Evolutionary conservation across 768 basidiomycete genomes (phyloP).

Genomic region (Gloeophyllum trabeum): DNA sequence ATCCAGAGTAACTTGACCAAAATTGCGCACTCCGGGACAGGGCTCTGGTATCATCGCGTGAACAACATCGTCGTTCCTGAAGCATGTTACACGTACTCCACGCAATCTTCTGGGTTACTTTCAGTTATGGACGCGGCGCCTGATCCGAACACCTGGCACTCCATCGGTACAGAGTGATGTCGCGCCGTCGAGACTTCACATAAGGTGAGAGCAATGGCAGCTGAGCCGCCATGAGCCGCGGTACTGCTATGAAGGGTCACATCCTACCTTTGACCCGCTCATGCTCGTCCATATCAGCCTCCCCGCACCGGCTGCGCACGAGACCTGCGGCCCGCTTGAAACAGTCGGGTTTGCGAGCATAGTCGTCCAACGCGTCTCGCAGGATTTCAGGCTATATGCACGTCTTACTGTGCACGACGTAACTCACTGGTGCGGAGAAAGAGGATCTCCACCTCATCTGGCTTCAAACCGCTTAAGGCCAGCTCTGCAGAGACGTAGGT

Average conservation of each 20-base stretch:
- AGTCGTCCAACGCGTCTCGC: slow-evolving; percentile 29
- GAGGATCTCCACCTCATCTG: no score
- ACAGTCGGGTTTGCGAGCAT: slow-evolving; percentile 45
- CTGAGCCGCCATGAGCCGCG: slow-evolving; percentile 19
- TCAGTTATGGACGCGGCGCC: no score
- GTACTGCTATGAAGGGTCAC: not conserved
- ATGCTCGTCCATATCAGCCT: slow-evolving; percentile 48
- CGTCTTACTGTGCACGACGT: no score
- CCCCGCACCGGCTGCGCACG: slow-evolving; percentile 40
- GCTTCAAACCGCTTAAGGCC: no score
- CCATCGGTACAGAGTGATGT: slow-evolving; percentile 55
- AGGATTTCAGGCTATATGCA: slow-evolving; percentile 4
- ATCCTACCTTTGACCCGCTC: slow-evolving; percentile 46
- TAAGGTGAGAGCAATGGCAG: slow-evolving; percentile 67
- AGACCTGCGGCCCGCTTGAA: slow-evolving; percentile 39
- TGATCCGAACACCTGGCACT: slow-evolving; percentile 33
- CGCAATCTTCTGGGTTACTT: slow-evolving; percentile 40
- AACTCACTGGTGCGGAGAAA: no score
- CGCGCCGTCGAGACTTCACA: slow-evolving; percentile 72
- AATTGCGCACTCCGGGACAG: slow-evolving; percentile 70
- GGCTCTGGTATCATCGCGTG: slow-evolving; percentile 30
- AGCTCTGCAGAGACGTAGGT: no score
- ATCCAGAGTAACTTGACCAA: slow-evolving; percentile 82
- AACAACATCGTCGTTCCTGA: not conserved
- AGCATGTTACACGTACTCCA: slow-evolving; percentile 28